These are phyloP conservation scores for Acacia crassicarpa DNA, from an alignment of 306 rosid species.

Conservation along the genomic window DNA sequence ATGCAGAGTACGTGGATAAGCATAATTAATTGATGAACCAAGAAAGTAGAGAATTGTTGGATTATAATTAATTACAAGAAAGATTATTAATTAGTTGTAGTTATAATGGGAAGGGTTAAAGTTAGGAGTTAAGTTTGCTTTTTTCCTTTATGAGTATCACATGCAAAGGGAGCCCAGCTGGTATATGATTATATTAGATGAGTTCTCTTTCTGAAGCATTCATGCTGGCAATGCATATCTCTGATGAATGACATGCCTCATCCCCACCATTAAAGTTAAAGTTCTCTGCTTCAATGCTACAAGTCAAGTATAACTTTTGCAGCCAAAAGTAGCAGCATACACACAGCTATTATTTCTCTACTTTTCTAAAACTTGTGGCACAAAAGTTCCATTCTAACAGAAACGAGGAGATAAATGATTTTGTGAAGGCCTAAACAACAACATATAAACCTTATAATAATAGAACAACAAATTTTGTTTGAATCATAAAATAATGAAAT, in stretches of 20 bases:
- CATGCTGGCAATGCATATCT: conserved; percentile 11
- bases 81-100: background rate
- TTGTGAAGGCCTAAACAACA: background rate
- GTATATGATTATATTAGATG: background rate
- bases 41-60: background rate
- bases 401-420: background rate
- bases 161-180: conserved; percentile 19
- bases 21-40: background rate
- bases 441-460: background rate
- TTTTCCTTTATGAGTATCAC: conserved; percentile 7
- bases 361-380: background rate
- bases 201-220: conserved; percentile 9
- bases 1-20: conserved; percentile 21
- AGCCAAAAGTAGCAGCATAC: conserved; percentile 7
- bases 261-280: background rate
- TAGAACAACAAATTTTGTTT: background rate
- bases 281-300: background rate
- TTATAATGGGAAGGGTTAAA: background rate
- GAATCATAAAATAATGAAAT: background rate
- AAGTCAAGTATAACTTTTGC: background rate
- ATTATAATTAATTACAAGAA: background rate
- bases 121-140: background rate
- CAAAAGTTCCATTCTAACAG: background rate
- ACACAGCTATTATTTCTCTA: background rate
- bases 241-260: background rate